Conservation (phyloP, 2,329 filamentous ascomycete species). For the Tolypocladium endophyticum region DNA sequence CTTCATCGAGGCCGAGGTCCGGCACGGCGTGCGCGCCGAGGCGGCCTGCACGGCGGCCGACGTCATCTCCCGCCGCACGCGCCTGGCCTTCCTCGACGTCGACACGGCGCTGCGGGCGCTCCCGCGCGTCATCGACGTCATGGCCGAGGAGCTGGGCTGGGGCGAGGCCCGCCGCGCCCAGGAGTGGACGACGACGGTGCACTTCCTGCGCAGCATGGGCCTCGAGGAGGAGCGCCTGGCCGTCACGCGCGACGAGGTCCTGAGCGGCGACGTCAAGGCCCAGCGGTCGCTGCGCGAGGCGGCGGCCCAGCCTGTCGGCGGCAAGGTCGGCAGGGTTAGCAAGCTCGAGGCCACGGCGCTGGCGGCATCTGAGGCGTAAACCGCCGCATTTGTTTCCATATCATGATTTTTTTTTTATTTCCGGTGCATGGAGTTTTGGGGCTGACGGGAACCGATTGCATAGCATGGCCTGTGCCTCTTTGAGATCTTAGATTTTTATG, state of each 20-base stretch:
- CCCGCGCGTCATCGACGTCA: constrained; percentile 60
- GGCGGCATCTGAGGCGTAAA: background rate
- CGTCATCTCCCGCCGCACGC: constrained; percentile 58
- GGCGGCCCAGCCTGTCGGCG: background rate
- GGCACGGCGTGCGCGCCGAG: constrained; percentile 62
- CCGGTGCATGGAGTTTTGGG: background rate
- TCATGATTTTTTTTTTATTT: background rate
- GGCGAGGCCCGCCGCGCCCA: constrained; percentile 43
- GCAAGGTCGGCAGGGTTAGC: background rate
- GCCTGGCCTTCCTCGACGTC: constrained; percentile 67
- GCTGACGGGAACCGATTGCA: background rate
- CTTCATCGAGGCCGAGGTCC: constrained; percentile 63
- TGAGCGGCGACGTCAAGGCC: background rate
- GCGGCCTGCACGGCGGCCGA: constrained; percentile 64
- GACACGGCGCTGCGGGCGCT: constrained; percentile 59
- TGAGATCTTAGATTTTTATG: background rate
- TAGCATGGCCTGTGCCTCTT: background rate
- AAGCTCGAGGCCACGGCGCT: background rate
- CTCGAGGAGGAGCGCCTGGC: constrained; percentile 17
- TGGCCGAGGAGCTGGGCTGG: constrained; percentile 61
- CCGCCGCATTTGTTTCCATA: background rate
- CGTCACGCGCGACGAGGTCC: constrained; percentile 11
- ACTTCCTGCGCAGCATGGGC: constrained; percentile 35
- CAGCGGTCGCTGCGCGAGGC: background rate
- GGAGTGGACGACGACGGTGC: constrained; percentile 42